phyloP scores from a whole-genome alignment of 805 yeast species.

The Pichia membranifaciens region DNA sequence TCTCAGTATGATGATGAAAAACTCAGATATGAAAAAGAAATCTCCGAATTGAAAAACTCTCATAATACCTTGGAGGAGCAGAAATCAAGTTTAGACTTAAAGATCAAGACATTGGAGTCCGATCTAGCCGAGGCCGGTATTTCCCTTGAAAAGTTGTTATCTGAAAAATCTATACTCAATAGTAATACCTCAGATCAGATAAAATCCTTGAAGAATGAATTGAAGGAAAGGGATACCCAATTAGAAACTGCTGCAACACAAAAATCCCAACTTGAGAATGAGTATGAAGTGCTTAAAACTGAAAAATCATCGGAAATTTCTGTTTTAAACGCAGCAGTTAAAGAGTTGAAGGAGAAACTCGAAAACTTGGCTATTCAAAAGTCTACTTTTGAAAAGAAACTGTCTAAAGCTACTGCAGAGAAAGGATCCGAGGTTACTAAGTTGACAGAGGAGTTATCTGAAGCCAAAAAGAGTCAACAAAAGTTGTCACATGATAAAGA shows the following conservation, averaged over 20 bases:
- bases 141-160: no score
- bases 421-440: neutral
- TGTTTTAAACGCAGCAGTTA: neutral
- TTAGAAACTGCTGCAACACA: neutral
- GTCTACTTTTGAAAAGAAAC: neutral
- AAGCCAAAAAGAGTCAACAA: neutral
- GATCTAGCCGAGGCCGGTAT: neutral
- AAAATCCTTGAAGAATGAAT: neutral
- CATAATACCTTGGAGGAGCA: neutral
- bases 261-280: neutral
- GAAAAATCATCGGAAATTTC: neutral
- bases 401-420: neutral
- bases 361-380: neutral
- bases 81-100: neutral
- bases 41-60: neutral
- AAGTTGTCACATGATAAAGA: neutral
- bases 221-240: neutral
- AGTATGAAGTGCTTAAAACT: neutral
- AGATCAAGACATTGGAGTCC: neutral
- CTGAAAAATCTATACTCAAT: neutral
- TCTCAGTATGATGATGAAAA: neutral
- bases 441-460: neutral
- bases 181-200: neutral
- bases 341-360: neutral
- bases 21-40: neutral